Evolutionary conservation across 805 yeast genomes (phyloP), one percentile per base, ranked within the genome.

Genomic region (Kluyveromyces aestuarii): DNA sequence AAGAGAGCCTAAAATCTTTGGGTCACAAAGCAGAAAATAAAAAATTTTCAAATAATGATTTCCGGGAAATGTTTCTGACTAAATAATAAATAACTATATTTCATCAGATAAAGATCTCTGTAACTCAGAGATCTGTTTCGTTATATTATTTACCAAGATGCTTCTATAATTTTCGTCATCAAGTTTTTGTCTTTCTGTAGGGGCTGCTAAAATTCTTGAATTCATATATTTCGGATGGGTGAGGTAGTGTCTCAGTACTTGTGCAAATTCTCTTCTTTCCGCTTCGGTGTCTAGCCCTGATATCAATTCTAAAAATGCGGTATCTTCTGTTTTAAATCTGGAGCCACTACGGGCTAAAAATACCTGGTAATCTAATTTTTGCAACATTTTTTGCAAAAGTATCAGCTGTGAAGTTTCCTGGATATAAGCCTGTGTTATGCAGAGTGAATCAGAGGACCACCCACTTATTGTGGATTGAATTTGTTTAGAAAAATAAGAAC

Each of bases 151-250:
- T 7, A 77, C 76, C 48, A 81, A 72, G 19, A 67, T 65, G 0
- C 60, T 52, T 53, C 72, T 64, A 3, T 61, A 54, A 18, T 66
- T 79, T 3, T 76, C 81, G 37, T 69, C 69, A 48, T 79, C 82
- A 37, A 80, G 64, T 39, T 76, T 72, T 56, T 79, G 84, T 55
- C 86, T 93, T 43, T 84, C 91, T 2, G 71, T 44, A 11, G 82
- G 76, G 2, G 82, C 75, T 2, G 90, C 78, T 2, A 76, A 72
- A 3, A 86, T 73, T 55, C 93, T 71, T 6, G 90, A 77, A 6
- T 85, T 75, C 52, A 90, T 69, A 55, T 81, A 89, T 63, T 87
- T 88, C 13, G 96, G 96, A 66, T 90, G 97, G 27, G 90, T 82
- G 52, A 87, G 72, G 39, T 90, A 72, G 55, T 87, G 86, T 48